These are phyloP conservation scores for Paralagenidium karlingii DNA, from an alignment of 352 stramenopile species.

Conservation along the genomic window DNA sequence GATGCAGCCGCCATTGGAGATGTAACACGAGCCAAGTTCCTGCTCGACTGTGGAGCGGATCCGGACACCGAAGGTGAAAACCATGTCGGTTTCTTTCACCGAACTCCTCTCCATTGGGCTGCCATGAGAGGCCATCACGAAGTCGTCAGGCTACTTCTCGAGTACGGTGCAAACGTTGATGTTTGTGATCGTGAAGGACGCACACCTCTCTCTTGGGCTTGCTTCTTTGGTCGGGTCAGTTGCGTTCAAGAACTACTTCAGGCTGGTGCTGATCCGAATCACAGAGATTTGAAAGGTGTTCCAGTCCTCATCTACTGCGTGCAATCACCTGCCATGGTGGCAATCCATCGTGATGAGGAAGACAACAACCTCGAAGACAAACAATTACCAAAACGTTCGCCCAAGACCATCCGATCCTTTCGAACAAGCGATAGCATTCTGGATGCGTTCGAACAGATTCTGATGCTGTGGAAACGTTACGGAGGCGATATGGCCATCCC, in stretches of 20 bases:
- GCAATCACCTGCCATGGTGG: constrained; percentile 10
- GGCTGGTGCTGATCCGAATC: constrained; percentile 39
- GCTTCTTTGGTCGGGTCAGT: too few species aligned
- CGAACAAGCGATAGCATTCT: too few species aligned
- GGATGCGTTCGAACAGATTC: constrained; percentile 28
- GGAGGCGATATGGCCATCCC: too few species aligned
- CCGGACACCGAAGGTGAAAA: constrained; percentile 46
- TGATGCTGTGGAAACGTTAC: constrained; percentile 20
- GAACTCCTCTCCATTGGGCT: constrained; percentile 55
- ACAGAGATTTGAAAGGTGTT: constrained; percentile 54
- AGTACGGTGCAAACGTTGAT: constrained; percentile 1
- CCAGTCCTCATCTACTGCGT: background rate
- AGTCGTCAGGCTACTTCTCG: background rate
- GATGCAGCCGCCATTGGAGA: constrained; percentile 48
- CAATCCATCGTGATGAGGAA: too few species aligned
- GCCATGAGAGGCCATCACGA: constrained; percentile 13
- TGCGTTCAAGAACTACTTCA: constrained; percentile 37
- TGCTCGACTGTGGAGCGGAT: constrained; percentile 21
- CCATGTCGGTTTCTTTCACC: constrained; percentile 39
- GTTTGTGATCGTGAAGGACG: too few species aligned
- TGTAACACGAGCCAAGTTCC: constrained; percentile 16
- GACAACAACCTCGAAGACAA: too few species aligned
- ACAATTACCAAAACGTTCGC: too few species aligned
- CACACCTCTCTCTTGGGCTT: too few species aligned
- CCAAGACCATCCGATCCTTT: too few species aligned